Evolutionary conservation across 2,329 filamentous ascomycete species (phyloP).

Genomic region (Corynespora cassiicola): DNA sequence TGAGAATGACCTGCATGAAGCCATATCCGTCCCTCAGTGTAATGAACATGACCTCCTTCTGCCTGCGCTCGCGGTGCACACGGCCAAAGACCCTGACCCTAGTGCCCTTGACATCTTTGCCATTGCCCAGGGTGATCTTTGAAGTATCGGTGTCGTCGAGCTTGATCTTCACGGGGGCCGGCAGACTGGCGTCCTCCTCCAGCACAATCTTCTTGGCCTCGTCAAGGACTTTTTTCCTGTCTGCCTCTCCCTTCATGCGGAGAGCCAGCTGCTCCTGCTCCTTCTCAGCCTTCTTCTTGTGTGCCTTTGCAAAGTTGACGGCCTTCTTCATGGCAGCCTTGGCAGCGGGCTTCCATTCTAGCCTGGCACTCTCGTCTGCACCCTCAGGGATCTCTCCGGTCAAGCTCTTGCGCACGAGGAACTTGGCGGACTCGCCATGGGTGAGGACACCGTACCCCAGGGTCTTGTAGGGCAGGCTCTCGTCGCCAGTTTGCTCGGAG

Average conservation of each 20-base stretch:
- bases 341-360: conserved; percentile 80
- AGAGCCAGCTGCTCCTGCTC: conserved; percentile 75
- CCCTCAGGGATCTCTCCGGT: conserved; percentile 45
- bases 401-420: conserved; percentile 68
- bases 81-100: conserved; percentile 82
- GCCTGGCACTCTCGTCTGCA: conserved; percentile 66
- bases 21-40: conserved; percentile 86
- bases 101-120: conserved; percentile 66
- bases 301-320: conserved; percentile 72
- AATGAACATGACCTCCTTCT: conserved; percentile 87
- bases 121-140: conserved; percentile 60
- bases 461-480: conserved; percentile 80
- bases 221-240: conserved; percentile 74
- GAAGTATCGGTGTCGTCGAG: conserved; percentile 72
- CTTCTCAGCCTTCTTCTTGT: conserved; percentile 85
- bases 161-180: conserved; percentile 76
- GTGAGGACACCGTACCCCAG: conserved; percentile 79
- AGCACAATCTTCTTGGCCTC: conserved; percentile 81
- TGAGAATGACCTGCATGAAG: conserved; percentile 82
- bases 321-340: conserved; percentile 90
- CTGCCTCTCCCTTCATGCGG: conserved; percentile 75
- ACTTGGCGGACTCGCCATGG: conserved; percentile 67
- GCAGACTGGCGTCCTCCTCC: conserved; percentile 74
- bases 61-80: conserved; percentile 79
- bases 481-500: conserved; percentile 68